Conservation (phyloP, 2,329 filamentous ascomycete species). For the Beauveria sp. region DNA sequence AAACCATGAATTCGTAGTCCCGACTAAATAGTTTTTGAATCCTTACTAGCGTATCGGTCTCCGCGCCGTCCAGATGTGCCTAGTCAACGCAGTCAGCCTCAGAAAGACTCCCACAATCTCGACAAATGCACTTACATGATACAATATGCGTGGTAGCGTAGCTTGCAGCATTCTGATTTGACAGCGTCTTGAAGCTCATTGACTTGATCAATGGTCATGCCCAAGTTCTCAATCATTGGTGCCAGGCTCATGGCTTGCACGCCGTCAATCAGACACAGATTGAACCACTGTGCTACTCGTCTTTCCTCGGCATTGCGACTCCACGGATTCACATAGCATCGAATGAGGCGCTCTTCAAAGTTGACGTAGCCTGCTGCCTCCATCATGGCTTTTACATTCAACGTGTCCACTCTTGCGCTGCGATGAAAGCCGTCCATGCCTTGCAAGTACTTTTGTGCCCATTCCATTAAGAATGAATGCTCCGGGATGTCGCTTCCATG, state of each 20-base stretch:
- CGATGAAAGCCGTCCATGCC: constrained; percentile 60
- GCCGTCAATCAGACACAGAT: constrained; percentile 65
- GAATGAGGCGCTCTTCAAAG: constrained; percentile 61
- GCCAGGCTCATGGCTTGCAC: constrained; percentile 66
- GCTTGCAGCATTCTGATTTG: constrained; percentile 60
- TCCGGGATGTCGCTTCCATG: constrained; percentile 56
- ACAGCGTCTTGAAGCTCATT: constrained; percentile 54
- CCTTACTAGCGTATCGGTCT: constrained; percentile 13
- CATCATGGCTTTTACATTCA: constrained; percentile 50
- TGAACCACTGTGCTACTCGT: constrained; percentile 75
- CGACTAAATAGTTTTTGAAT: not conserved
- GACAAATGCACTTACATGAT: constrained; percentile 54
- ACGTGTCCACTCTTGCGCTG: constrained; percentile 52
- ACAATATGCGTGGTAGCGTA: constrained; percentile 65
- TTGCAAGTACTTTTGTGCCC: constrained; percentile 61
- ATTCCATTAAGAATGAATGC: constrained; percentile 53
- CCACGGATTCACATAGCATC: constrained; percentile 70
- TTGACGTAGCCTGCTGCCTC: constrained; percentile 70
- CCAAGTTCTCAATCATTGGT: constrained; percentile 51
- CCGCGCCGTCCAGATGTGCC: constrained; percentile 28
- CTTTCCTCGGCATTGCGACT: constrained; percentile 54
- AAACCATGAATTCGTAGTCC: not conserved
- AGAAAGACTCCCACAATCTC: too few relatives aligned
- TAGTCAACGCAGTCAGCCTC: constrained; percentile 13
- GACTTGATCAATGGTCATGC: constrained; percentile 52